Base-by-base conservation (phyloP, 805 yeast species). In the Candida coquimbonensis region DNA sequence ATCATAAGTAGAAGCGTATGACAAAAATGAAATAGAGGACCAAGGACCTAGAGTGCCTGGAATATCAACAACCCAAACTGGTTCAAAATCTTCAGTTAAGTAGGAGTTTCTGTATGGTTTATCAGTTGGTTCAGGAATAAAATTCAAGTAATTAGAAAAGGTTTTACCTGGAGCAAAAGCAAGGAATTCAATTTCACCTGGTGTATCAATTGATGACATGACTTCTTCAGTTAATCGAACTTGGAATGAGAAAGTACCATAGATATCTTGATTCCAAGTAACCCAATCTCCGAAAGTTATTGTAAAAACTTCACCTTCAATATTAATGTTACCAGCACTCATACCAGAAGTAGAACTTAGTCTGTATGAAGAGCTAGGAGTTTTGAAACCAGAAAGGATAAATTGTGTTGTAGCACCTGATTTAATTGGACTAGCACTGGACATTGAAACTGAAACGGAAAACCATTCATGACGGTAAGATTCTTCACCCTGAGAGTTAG, bases 31-130 rank as follows among this genome's bases (percentile, higher is more conserved):
- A 21, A 44, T 36, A 40, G 47, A 43, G 0, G 40, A 26, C 43
- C 46, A 47, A 24, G 49, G 42, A 9, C 49, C 45, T 33, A 46
- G 36, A 17, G 49, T 34, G 16, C 43, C 47, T 36, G 49, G 49
- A 43, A 46, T 21, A 38, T 43, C 47, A 39, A 46, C 41, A 31
- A 36, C 25, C 49, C 49, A 46, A 8, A 16, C 14, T 32, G 49
- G 47, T 26, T 29, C 46, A 8, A 36, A 32, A n/a, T 37, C 40
- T 12, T 19, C 17, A 27, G 17, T 27, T 12, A 36, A 43, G 26
- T 25, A 44, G 6, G 47, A 44, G 27, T 40, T 43, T 43, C 44
- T 43, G 37, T 32, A 31, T 21, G 49, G 49, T 11, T 29, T 36
- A 29, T 43, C 40, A 16, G 38, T 26, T 39, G 49, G 49, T 31